phyloP scores from a whole-genome alignment of 2,329 filamentous ascomycete species.

The Botrytis pseudocinerea region DNA sequence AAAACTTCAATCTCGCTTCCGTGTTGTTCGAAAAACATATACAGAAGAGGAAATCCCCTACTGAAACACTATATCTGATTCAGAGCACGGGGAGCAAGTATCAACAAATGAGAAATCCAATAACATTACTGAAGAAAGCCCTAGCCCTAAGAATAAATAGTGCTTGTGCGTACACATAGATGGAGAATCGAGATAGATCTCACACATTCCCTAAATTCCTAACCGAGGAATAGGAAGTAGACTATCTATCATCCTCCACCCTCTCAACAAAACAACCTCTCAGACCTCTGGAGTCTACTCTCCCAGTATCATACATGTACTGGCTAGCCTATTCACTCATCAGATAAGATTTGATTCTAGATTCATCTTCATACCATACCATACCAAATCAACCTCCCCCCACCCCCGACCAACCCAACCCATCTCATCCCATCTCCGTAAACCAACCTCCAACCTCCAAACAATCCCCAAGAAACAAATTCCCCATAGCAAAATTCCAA shows the following conservation, averaged over 20 bases:
- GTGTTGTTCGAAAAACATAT: too few relatives aligned
- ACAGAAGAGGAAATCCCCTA: not conserved
- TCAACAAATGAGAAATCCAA: not conserved
- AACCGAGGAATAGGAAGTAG: not conserved
- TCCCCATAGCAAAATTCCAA: too few relatives aligned
- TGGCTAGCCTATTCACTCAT: accelerated
- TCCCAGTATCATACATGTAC: accelerated
- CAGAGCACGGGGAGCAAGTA: not conserved
- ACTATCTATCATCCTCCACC: not conserved
- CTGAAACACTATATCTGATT: not conserved
- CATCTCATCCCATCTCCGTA: too few relatives aligned
- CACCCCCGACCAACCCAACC: too few relatives aligned
- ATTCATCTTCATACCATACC: too few relatives aligned
- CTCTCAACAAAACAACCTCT: accelerated
- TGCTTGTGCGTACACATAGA: too few relatives aligned
- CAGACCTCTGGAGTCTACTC: accelerated
- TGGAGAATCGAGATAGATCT: not conserved
- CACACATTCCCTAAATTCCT: not conserved
- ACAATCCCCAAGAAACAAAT: too few relatives aligned
- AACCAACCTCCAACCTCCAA: too few relatives aligned
- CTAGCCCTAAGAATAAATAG: not conserved
- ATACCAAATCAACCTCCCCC: too few relatives aligned
- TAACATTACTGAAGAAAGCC: not conserved
- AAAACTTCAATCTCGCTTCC: not conserved
- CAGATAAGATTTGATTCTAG: too few relatives aligned